Evolutionary conservation across 768 basidiomycete species (phyloP).

Genomic region (Stropharia rugosoannulata): DNA sequence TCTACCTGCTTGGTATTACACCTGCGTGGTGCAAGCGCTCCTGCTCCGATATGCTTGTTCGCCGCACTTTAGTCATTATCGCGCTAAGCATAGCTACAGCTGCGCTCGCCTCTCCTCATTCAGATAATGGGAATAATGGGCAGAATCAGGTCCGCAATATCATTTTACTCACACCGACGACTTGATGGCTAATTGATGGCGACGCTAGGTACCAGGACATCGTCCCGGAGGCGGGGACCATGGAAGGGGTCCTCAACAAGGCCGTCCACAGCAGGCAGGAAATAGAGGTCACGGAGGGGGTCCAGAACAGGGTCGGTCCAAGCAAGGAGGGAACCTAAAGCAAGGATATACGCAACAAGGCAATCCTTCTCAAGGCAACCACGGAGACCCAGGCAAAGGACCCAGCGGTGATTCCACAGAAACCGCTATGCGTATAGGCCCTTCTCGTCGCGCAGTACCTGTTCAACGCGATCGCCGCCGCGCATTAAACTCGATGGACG

Average conservation of each 20-base stretch:
- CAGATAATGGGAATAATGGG: too few relatives aligned
- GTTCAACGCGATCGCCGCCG: neutral
- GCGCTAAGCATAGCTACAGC: neutral
- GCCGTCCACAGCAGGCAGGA: neutral
- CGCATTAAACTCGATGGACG: neutral
- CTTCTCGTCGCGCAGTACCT: conserved; percentile 6
- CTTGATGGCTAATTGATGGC: neutral
- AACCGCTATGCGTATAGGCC: neutral
- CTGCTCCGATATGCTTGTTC: neutral
- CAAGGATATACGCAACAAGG: too few relatives aligned
- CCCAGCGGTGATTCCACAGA: too few relatives aligned
- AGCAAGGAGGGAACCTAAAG: neutral
- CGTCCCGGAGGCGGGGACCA: neutral
- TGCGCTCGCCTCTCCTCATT: neutral
- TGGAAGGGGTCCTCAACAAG: neutral
- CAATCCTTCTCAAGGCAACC: too few relatives aligned
- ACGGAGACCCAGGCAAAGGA: neutral
- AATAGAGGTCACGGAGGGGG: neutral
- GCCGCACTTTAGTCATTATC: neutral
- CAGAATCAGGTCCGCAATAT: too few relatives aligned
- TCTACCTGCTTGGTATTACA: too few relatives aligned
- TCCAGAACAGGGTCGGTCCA: neutral
- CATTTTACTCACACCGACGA: too few relatives aligned
- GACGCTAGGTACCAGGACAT: neutral
- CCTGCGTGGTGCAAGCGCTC: neutral